Evolutionary conservation across 2,329 filamentous ascomycete genomes (phyloP), one percentile per base, ranked within the genome.

Genomic region (Blastomyces emzantsi): DNA sequence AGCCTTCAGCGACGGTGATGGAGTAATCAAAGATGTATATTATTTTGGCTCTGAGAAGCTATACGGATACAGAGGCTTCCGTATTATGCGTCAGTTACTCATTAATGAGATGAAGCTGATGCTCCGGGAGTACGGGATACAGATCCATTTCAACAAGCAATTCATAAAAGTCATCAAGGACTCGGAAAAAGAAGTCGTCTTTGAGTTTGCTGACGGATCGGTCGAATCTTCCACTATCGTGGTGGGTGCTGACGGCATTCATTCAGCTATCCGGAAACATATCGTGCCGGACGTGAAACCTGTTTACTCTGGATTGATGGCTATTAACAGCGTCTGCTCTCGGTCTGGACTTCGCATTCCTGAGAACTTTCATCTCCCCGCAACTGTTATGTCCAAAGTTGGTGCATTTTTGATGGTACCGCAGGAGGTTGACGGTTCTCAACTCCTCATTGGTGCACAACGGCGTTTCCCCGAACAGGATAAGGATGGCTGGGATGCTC

Each of bases 21-120:
- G 73, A 39, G 66, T 69, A 1, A 71, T 68, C 22, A 72, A 73
- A 19, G 77, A 71, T 51, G 56, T 64, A 1, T 82, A 80, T 66
- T 77, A 82, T 30, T 81, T 85, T 64, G 82, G 83, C 2, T 70
- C 74, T 3, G 67, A 75, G 7, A 68, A 75, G 3, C 75, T 77
- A 49, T 84, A 85, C 62, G 81, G 81, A 0, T 87, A 84, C 68
- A 68, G 78, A 0, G 83, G 75, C 1, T 72, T 85, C 13, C 79
- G 84, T 2, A 79, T 87, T 39, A 84, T 84, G 68, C 78, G 84
- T 1, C 73, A 79, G 49, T 74, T 79, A 0, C 74, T 87, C 15
- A 78, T 86, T 61, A 74, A 80, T 5, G 76, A 79, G n/a, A 72
- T 86, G 19, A 70, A 78, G 1, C 70, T 70, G 0, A 74, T 79